These are phyloP conservation scores for Acrocalymma vagum DNA, from an alignment of 2,329 filamentous ascomycete species.

Conservation along the genomic window DNA sequence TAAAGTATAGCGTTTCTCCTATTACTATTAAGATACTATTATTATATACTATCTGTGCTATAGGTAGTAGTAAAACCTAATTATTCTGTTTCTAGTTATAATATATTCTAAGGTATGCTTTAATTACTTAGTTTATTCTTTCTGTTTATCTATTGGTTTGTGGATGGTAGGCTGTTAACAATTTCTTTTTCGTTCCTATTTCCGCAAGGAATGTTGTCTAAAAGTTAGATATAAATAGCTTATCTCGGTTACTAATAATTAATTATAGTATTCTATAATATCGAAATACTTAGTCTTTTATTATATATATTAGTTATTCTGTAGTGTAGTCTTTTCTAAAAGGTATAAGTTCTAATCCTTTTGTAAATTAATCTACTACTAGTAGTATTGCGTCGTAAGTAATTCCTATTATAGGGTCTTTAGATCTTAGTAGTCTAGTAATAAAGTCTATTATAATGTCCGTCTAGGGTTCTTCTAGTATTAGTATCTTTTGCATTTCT, in stretches of 20 bases:
- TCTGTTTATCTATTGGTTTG: conserved; percentile 11
- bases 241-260: conserved; percentile 11
- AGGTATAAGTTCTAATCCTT: conserved; percentile 1
- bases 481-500: conserved; percentile 10
- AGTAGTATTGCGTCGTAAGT: conserved; percentile 4
- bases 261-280: no score
- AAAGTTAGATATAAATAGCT: conserved; percentile 5
- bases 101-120: conserved; percentile 7
- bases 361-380: conserved; percentile 3
- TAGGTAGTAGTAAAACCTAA: conserved; percentile 5
- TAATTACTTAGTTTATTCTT: conserved; percentile 2
- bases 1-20: background rate
- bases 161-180: conserved; percentile 13
- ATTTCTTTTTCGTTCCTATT: conserved; percentile 3
- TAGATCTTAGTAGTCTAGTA: conserved; percentile 5
- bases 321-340: no score
- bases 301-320: no score
- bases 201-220: background rate
- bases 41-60: conserved; percentile 1
- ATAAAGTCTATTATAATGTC: conserved; percentile 16
- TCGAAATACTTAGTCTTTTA: no score
- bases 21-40: background rate
- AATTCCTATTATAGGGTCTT: conserved; percentile 1
- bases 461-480: conserved; percentile 8
- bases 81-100: conserved; percentile 6